Percentiles rank a stretch among this genome's conserved stretches.
Evolutionary conservation across 345 rosid genomes (phyloP).

Genomic region (Cardamine resedifolia): DNA sequence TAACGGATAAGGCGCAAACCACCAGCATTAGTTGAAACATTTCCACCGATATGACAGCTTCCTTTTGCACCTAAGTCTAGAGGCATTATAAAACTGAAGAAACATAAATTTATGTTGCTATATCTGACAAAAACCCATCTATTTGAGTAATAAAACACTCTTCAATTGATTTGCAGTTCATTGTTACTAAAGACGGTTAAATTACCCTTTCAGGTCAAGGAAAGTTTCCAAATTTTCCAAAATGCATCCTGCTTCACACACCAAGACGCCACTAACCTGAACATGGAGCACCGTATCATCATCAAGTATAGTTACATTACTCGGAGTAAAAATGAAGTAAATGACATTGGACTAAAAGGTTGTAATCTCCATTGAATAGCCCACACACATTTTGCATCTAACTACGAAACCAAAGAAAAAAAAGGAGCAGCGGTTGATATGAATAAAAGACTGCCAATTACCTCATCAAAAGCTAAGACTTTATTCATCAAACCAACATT

Average conservation of each 20-base stretch:
- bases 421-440: neutral
- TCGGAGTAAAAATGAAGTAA: neutral
- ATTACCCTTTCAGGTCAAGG: constrained; percentile 79
- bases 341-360: neutral
- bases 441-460: constrained; percentile 22
- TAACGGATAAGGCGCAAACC: constrained; percentile 94
- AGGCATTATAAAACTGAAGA: constrained; percentile 97
- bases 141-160: neutral
- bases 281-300: constrained; percentile 22
- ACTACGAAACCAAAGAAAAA: neutral
- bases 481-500: constrained; percentile 77
- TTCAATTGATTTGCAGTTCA: neutral
- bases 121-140: constrained; percentile 2
- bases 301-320: neutral
- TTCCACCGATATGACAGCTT: constrained; percentile 99
- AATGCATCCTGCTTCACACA: constrained; percentile 98
- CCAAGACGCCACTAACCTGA: constrained; percentile 90
- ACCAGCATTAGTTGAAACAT: constrained; percentile 99
- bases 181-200: neutral
- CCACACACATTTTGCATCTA: neutral
- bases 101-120: constrained; percentile 40
- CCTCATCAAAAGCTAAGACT: constrained; percentile 76
- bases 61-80: constrained; percentile 99
- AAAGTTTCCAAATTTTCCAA: constrained; percentile 79
- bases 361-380: constrained; percentile 12